phyloP scores from a whole-genome alignment of 2,329 filamentous ascomycete species.

The Paracamarosporium sp. region DNA sequence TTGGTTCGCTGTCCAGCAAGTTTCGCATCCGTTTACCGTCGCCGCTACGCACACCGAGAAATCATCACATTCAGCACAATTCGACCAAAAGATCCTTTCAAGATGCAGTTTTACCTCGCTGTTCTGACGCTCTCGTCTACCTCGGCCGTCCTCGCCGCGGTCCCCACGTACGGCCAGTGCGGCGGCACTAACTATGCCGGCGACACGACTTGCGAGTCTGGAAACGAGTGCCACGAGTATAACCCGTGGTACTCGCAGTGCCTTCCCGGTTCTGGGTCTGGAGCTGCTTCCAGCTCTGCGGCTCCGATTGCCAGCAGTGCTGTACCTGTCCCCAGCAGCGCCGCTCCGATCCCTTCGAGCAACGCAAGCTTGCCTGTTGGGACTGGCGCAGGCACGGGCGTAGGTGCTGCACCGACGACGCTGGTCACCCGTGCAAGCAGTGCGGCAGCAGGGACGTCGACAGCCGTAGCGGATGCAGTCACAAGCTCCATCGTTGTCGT shows the following conservation, averaged over 20 bases:
- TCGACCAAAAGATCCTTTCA: not conserved
- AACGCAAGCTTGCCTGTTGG: not conserved
- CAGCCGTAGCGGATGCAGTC: conserved; percentile 1
- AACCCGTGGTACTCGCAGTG: conserved; percentile 59
- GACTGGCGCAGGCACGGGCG: not conserved
- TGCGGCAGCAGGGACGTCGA: not conserved
- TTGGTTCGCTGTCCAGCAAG: no score
- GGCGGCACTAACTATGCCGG: conserved; percentile 50
- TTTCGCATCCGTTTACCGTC: not conserved
- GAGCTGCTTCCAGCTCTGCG: not conserved
- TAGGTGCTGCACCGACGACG: not conserved
- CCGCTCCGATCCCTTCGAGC: not conserved
- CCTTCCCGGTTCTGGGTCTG: conserved; percentile 12
- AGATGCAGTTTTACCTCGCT: conserved; percentile 36
- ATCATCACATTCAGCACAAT: no score
- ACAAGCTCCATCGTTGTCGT: not conserved
- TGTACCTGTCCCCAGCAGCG: not conserved
- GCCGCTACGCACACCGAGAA: no score
- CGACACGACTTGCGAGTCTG: conserved; percentile 47
- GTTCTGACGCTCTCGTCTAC: conserved; percentile 36
- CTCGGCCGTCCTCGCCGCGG: conserved; percentile 34
- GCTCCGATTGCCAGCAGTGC: not conserved
- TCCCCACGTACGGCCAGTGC: conserved; percentile 52
- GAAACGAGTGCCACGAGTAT: conserved; percentile 46
- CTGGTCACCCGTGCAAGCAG: not conserved